These are phyloP conservation scores for Lipomyces starkeyi DNA, from an alignment of 805 yeast genomes.

Conservation along the genomic window DNA sequence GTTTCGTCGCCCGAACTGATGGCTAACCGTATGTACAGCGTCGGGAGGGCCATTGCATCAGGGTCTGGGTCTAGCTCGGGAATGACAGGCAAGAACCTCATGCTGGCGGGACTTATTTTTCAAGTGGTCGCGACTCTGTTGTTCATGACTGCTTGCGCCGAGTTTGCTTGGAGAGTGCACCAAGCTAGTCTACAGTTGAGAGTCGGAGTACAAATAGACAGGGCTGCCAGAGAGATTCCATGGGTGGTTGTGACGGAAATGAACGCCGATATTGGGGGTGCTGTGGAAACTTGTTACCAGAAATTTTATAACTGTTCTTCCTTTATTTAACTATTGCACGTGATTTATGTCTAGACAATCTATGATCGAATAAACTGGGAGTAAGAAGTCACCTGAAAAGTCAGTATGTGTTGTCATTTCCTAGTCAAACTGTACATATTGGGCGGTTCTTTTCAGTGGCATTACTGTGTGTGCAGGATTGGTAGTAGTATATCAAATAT, in stretches of 20 bases:
- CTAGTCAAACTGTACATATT: too few relatives aligned
- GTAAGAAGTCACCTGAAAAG: too few relatives aligned
- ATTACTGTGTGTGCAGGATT: too few relatives aligned
- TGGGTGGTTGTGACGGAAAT: background rate
- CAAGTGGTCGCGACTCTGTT: constrained; percentile 6
- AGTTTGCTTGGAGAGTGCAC: constrained; percentile 5
- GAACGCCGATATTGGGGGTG: background rate
- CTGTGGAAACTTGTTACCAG: too few relatives aligned
- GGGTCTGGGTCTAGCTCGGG: background rate
- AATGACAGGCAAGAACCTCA: background rate
- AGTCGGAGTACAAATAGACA: background rate
- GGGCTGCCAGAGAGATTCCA: background rate
- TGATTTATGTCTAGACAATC: too few relatives aligned
- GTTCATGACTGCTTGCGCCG: constrained; percentile 8
- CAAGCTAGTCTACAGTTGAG: background rate
- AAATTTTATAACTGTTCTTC: too few relatives aligned
- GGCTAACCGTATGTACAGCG: constrained; percentile 2
- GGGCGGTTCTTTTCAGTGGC: too few relatives aligned
- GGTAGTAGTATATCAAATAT: too few relatives aligned
- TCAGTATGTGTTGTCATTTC: too few relatives aligned
- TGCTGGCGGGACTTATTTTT: constrained; percentile 4
- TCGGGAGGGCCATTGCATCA: constrained; percentile 7
- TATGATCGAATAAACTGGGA: too few relatives aligned
- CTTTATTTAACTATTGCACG: too few relatives aligned
- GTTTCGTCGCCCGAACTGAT: background rate